Conservation (phyloP, 768 basidiomycete species). For the Agrocybe pediades region DNA sequence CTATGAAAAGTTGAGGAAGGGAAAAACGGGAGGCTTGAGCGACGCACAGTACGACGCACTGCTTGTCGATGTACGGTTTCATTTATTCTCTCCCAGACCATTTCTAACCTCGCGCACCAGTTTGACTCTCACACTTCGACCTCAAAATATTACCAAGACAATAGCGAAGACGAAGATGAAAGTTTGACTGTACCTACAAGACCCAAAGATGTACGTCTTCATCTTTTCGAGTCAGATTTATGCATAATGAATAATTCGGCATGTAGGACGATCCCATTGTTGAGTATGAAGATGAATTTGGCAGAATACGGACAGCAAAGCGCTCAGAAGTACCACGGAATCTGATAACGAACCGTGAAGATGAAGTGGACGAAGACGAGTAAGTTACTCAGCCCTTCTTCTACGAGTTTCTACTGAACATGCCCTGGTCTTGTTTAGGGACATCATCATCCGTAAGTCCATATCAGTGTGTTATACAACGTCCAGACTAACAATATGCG, state of each 20-base stretch:
- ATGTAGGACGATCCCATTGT: constrained; percentile 73
- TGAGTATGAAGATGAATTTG: constrained; percentile 89
- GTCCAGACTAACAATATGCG: constrained; percentile 1
- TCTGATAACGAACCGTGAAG: constrained; percentile 46
- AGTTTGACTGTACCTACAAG: constrained; percentile 63
- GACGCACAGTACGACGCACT: constrained; percentile 74
- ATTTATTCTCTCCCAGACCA: neutral
- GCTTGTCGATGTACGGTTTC: constrained; percentile 72
- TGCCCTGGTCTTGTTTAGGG: constrained; percentile 36
- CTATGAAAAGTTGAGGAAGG: constrained; percentile 77
- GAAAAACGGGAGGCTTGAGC: constrained; percentile 75
- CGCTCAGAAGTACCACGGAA: constrained; percentile 80
- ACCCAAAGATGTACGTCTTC: constrained; percentile 33
- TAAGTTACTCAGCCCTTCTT: constrained; percentile 31
- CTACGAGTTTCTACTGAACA: constrained; percentile 5
- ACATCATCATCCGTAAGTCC: constrained; percentile 57
- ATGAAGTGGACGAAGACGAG: constrained; percentile 61
- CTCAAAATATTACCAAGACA: constrained; percentile 56
- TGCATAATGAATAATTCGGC: neutral
- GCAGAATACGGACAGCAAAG: constrained; percentile 67
- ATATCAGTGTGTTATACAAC: neutral
- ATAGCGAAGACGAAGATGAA: constrained; percentile 80
- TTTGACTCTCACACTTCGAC: constrained; percentile 52
- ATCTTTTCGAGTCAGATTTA: constrained; percentile 10
- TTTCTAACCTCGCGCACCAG: constrained; percentile 23